These are phyloP conservation scores for Entomortierella chlamydospora DNA, from an alignment of 192 early-diverging fungal species.

Conservation along the genomic window DNA sequence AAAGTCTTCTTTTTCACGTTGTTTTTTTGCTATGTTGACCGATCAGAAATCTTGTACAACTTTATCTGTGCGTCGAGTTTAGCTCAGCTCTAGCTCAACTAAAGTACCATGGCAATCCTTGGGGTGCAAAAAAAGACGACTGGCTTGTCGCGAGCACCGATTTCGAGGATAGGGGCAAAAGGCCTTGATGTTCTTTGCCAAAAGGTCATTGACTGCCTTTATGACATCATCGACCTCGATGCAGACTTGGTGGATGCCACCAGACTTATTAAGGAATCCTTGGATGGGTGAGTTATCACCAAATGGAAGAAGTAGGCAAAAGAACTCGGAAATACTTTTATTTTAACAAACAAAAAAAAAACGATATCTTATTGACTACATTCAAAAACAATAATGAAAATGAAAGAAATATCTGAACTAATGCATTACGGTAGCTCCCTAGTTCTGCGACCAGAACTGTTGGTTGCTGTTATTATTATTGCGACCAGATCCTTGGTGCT, in stretches of 20 bases:
- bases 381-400: too few species aligned
- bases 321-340: too few species aligned
- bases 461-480: slow-evolving; percentile 38
- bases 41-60: too few species aligned
- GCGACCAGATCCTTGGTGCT: slow-evolving; percentile 47
- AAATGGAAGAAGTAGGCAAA: slow-evolving; percentile 78
- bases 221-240: slow-evolving; percentile 79
- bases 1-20: neutral
- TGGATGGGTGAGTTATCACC: slow-evolving; percentile 83
- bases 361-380: too few species aligned
- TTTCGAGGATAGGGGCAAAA: slow-evolving; percentile 81
- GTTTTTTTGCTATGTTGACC: too few species aligned
- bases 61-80: too few species aligned
- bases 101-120: slow-evolving; percentile 87
- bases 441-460: slow-evolving; percentile 61
- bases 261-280: slow-evolving; percentile 80
- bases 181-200: slow-evolving; percentile 69
- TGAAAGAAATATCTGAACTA: too few species aligned
- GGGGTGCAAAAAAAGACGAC: slow-evolving; percentile 86
- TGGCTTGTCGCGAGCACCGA: slow-evolving; percentile 84
- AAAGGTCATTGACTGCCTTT: slow-evolving; percentile 74
- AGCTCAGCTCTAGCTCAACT: slow-evolving; percentile 76
- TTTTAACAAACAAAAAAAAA: too few species aligned
- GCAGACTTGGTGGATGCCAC: slow-evolving; percentile 89
- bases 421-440: too few species aligned